Conservation (phyloP, 257 asterid genomes). For the Penstemon eatonii region DNA sequence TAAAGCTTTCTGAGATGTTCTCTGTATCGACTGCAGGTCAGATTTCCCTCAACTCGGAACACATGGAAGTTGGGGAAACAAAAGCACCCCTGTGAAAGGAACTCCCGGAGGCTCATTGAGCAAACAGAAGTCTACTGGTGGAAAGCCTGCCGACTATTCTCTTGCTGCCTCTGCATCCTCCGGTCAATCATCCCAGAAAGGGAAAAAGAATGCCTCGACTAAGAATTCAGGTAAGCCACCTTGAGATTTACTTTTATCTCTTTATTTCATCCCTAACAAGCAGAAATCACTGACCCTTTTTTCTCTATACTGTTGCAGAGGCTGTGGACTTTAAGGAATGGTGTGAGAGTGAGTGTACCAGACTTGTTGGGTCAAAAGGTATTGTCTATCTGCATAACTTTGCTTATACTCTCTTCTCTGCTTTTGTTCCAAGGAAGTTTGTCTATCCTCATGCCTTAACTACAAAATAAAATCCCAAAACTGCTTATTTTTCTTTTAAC, state of each 20-base stretch:
- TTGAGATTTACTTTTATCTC: background rate
- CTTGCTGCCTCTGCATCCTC: slow-evolving; percentile 51
- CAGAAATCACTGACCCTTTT: background rate
- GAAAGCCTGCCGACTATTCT: slow-evolving; percentile 46
- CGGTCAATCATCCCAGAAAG: slow-evolving; percentile 50
- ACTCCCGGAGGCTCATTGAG: slow-evolving; percentile 50
- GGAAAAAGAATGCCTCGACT: slow-evolving; percentile 53
- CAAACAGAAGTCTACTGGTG: slow-evolving; percentile 55
- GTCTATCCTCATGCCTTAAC: background rate
- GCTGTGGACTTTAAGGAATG: slow-evolving; percentile 87
- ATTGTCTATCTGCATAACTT: slow-evolving; percentile 13
- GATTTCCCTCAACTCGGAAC: slow-evolving; percentile 74
- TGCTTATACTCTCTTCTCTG: background rate
- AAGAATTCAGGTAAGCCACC: slow-evolving; percentile 64
- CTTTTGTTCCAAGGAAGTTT: background rate
- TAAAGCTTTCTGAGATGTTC: slow-evolving; percentile 4
- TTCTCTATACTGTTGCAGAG: slow-evolving; percentile 50
- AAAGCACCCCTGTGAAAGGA: slow-evolving; percentile 59
- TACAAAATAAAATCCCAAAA: background rate
- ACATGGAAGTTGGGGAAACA: slow-evolving; percentile 66
- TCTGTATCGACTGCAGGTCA: slow-evolving; percentile 50
- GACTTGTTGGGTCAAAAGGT: slow-evolving; percentile 91
- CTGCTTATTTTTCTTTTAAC: background rate
- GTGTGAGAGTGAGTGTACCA: slow-evolving; percentile 91
- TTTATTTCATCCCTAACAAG: background rate